Evolutionary conservation across 768 basidiomycete species (phyloP).

Genomic region (Trametes punicea): DNA sequence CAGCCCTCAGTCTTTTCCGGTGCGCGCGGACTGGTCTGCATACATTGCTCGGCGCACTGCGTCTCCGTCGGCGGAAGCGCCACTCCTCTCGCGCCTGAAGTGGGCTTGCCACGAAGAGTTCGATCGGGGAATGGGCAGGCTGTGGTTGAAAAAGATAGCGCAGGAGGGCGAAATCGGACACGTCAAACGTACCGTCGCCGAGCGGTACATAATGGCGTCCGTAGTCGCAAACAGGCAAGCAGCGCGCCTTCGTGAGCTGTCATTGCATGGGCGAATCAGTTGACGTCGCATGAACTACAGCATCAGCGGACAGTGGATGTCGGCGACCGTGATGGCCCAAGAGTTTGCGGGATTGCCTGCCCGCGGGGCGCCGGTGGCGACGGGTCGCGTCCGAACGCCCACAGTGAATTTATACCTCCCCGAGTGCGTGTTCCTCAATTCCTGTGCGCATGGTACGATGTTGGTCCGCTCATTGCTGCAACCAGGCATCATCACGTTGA

Average conservation of each 20-base stretch:
- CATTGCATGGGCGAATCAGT: not conserved
- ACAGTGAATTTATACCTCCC: conserved; percentile 62
- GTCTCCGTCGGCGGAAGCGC: not conserved
- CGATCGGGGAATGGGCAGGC: conserved; percentile 58
- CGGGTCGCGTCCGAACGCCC: conserved; percentile 22
- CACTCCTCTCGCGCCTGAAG: conserved; percentile 43
- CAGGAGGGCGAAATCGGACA: conserved; percentile 41
- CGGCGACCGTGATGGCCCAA: conserved; percentile 66
- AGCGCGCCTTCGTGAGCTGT: not conserved
- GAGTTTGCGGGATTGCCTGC: conserved; percentile 54
- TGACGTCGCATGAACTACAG: conserved; percentile 32
- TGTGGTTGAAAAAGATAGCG: conserved; percentile 52
- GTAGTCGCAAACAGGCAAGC: conserved; percentile 69
- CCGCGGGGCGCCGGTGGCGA: not conserved
- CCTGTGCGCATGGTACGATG: not conserved
- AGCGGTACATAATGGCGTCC: conserved; percentile 64
- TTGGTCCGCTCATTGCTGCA: not conserved
- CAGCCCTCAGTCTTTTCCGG: not conserved
- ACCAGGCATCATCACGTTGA: conserved; percentile 73
- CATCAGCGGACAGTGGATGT: conserved; percentile 68
- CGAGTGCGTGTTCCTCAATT: conserved; percentile 42
- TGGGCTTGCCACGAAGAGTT: conserved; percentile 77
- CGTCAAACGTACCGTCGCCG: conserved; percentile 48
- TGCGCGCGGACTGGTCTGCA: conserved; percentile 63
- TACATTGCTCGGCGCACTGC: conserved; percentile 42